phyloP scores from a whole-genome alignment of 192 early-diverging fungal genomes.

The Backusella liffmaniae region DNA sequence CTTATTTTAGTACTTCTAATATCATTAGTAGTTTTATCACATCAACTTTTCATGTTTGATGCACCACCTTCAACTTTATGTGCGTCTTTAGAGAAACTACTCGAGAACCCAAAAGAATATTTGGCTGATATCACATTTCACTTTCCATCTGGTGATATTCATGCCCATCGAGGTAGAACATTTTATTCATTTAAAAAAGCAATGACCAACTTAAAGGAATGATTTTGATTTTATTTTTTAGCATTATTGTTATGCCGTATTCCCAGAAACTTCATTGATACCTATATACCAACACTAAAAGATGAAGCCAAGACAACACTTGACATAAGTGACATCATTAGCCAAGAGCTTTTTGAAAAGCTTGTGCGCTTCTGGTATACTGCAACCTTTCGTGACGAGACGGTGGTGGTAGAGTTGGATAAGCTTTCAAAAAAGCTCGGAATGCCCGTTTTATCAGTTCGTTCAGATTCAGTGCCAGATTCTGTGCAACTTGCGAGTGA shows the following conservation, averaged over 20 bases:
- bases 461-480: conserved; percentile 2
- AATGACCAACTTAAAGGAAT: background rate
- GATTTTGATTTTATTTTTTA: background rate
- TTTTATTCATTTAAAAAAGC: background rate
- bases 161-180: conserved; percentile 35
- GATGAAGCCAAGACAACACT: background rate
- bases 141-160: conserved; percentile 11
- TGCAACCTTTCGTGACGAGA: background rate
- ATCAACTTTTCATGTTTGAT: conserved; percentile 21
- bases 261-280: background rate
- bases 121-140: conserved; percentile 28
- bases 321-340: background rate
- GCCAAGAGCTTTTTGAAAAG: background rate
- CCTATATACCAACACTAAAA: background rate
- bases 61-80: conserved; percentile 15
- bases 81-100: conserved; percentile 17
- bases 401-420: background rate
- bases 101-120: conserved; percentile 26
- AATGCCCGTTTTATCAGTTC: background rate
- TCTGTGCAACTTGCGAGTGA: conserved; percentile 6
- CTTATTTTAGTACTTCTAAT: background rate
- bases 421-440: background rate
- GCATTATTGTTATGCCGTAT: background rate
- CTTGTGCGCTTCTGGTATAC: conserved; percentile 29
- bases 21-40: background rate